A percentile compares a stretch with the other conserved stretches of the same genome.
These are phyloP conservation scores for Takashimella tepidaria DNA, from an alignment of 1,284 basidiomycete genomes.

Conservation along the genomic window DNA sequence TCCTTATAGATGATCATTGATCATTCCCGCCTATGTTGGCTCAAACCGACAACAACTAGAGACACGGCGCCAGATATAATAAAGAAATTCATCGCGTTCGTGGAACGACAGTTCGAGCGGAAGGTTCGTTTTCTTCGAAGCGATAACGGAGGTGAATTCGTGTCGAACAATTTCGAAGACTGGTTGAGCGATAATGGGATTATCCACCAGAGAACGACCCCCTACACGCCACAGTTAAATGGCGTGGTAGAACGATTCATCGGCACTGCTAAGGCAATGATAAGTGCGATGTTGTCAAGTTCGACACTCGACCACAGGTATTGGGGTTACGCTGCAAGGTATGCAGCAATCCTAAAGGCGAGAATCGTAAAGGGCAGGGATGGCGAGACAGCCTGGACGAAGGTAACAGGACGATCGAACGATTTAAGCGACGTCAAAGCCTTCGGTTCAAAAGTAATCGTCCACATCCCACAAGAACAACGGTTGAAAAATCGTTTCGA, in stretches of 20 bases:
- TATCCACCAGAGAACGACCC: background rate
- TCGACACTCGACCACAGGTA: background rate
- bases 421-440: background rate
- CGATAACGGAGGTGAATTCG: background rate
- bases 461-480: background rate
- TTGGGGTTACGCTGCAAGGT: background rate
- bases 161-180: background rate
- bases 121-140: background rate
- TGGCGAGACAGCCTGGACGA: background rate
- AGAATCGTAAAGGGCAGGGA: background rate
- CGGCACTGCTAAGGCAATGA: background rate
- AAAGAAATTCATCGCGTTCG: background rate
- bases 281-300: background rate
- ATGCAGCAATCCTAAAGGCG: background rate
- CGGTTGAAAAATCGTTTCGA: background rate
- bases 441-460: background rate
- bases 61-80: background rate
- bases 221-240: background rate
- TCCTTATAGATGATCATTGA: background rate
- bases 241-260: background rate
- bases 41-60: background rate
- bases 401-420: background rate
- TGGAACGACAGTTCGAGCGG: background rate
- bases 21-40: background rate
- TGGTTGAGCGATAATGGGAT: background rate